Evolutionary conservation across 163 green algal genomes (phyloP), one percentile per base, ranked within the genome.

Genomic region (Chlamydomonas reinhardtii): DNA sequence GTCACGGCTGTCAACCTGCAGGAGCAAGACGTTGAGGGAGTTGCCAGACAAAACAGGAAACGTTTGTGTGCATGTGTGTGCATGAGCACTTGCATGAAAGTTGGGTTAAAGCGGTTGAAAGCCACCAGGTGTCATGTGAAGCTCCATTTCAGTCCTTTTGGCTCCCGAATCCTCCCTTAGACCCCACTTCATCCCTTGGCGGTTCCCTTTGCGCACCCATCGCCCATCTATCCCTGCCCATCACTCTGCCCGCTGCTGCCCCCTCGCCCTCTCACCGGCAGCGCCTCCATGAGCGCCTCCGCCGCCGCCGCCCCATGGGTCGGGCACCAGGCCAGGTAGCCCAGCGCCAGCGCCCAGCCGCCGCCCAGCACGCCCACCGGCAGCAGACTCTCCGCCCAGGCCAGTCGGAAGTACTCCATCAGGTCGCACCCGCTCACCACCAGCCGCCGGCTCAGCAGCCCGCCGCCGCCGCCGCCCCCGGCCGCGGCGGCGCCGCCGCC

Each of bases 261-360:
- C 65, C 8, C 76, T 17, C 24, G 0, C 62, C 31, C 39, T 48
- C 82, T 39, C 80, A 90, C 88, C 65, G 82, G 91, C 70, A 91
- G 76, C 9, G 43, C 72, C 37, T 93, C 89, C 66, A 94, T 32
- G 24, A 93, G 56, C 29, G 74, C 78, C 56, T 94, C 91, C 74
- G 89, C 76, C 37, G 89, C 82, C 48, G 86, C 91, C 19, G 66
- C 86, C 17, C 91, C 91, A 74, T 94, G 78, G 48, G 76, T 39
- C 35, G 91, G 91, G 82, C 91, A 94, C 82, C 82, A 92, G 6
- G 91, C 87, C 76, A 94, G 78, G 72, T 94, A 94, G 61, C 65
- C 48, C 83, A 91, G 73, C 43, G 76, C 77, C 84, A 89, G 20
- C n/a, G n/a, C 34, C 84, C 84, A 89, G 15, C 74, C 56, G 37